phyloP scores from a whole-genome alignment of 768 basidiomycete species.

The Suillus brevipes region DNA sequence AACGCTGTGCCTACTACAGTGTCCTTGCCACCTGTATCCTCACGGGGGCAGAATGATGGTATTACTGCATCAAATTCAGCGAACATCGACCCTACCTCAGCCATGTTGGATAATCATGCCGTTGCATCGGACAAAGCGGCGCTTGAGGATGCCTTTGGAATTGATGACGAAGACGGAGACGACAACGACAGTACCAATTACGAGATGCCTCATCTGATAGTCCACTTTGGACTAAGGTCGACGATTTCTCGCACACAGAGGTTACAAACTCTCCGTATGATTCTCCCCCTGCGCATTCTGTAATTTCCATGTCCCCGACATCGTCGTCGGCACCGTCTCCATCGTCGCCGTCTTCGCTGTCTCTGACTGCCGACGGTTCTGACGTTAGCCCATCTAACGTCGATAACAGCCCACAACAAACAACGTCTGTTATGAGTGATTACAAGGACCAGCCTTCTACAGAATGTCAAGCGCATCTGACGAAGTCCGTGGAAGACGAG shows the following conservation, averaged over 20 bases:
- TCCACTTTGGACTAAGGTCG: not conserved
- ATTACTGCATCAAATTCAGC: not conserved
- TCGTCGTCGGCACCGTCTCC: not conserved
- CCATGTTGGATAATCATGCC: not conserved
- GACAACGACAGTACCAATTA: not conserved
- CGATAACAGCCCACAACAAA: constrained; percentile 4
- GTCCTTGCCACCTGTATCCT: not conserved
- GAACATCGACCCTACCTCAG: not conserved
- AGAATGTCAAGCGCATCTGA: constrained; percentile 1
- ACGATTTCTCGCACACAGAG: not conserved
- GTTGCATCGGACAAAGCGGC: constrained; percentile 3
- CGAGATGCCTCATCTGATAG: not conserved
- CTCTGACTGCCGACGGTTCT: not conserved
- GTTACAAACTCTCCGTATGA: not conserved
- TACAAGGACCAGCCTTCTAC: constrained; percentile 8
- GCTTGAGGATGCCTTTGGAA: constrained; percentile 10
- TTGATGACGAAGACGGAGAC: constrained; percentile 8
- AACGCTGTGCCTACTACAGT: constrained; percentile 6
- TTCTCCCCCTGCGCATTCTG: not conserved
- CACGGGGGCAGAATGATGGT: not conserved
- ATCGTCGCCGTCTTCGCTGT: not conserved
- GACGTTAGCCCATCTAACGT: not conserved
- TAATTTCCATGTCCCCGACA: not conserved
- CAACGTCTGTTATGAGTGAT: constrained; percentile 4
- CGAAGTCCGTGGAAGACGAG: constrained; percentile 10